Evolutionary conservation across 2,329 filamentous ascomycete genomes (phyloP).

Genomic region (Amauroascus niger): DNA sequence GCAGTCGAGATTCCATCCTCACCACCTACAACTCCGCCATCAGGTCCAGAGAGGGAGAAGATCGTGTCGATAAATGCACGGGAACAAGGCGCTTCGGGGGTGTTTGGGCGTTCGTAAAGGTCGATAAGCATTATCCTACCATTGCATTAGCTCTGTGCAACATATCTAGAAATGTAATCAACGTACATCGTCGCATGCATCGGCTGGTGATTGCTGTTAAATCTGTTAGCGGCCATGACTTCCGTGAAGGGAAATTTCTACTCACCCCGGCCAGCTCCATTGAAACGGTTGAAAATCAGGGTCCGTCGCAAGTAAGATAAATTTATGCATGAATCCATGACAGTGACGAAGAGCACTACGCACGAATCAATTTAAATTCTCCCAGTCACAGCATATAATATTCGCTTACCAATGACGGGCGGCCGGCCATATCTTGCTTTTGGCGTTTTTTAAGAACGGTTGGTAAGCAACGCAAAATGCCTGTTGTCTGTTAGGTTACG

Average conservation of each 20-base stretch:
- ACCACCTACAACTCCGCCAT: constrained; percentile 39
- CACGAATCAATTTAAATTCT: constrained; percentile 3
- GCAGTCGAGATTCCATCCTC: constrained; percentile 38
- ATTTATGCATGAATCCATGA: constrained; percentile 42
- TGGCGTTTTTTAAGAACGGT: constrained; percentile 41
- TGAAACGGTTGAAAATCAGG: constrained; percentile 41
- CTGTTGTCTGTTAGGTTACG: constrained; percentile 21
- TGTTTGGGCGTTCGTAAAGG: constrained; percentile 39
- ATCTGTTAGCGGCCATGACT: constrained; percentile 15
- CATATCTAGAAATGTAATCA: neutral
- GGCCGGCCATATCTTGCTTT: constrained; percentile 40
- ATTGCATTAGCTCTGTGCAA: neutral
- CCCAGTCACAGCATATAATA: constrained; percentile 1
- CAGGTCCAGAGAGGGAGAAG: constrained; percentile 38
- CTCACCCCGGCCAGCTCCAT: constrained; percentile 41
- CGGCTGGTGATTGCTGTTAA: constrained; percentile 32
- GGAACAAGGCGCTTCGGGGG: constrained; percentile 37
- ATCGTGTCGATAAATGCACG: constrained; percentile 40
- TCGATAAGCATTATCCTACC: constrained; percentile 41
- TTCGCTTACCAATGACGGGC: constrained; percentile 35
- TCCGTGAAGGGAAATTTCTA: neutral
- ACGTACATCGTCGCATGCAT: constrained; percentile 37
- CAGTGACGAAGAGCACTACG: constrained; percentile 38
- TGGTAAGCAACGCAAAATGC: constrained; percentile 41
- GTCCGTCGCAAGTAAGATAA: constrained; percentile 39